Evolutionary conservation across 192 early-diverging fungal genomes (phyloP), one percentile per base, ranked within the genome.

Genomic region (Coemansia sp.): DNA sequence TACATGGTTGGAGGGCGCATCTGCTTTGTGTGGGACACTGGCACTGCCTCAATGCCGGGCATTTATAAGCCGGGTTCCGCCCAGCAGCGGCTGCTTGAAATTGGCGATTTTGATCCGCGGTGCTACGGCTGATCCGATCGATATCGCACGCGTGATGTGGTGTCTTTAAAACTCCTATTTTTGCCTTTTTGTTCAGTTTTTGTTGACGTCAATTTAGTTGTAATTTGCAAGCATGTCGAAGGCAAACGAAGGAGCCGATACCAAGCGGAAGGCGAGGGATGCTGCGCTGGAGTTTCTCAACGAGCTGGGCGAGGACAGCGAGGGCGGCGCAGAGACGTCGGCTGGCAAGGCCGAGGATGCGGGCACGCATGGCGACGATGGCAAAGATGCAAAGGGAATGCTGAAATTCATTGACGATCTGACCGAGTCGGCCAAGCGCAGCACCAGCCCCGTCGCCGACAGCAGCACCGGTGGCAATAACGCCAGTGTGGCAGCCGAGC

Each of bases 271-370:
- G 60, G 75, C 75, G 11, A 69, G 69, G 43, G 75, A 78, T 36
- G 75, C 71, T 35, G 75, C 66, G n/a, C 54, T 78, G 52, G 55
- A 70, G 35, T 78, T 78, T 44, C 69, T 78, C 9, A 69, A 78
- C 32, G 71, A 64, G 1, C 44, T 78, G 27, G 64, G 65, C n/a
- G 62, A 71, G 25, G 50, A 46, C 23, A 61, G 66, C 41, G 64
- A 62, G 27, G 44, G 34, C 22, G 30, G 23, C 8, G n/a, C n/a
- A 0, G 32, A 23, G 17, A 27, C 42, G 15, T 14, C 42, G 2
- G 41, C 31, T 9, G 38, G 35, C 21, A 48, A 58, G n/a, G 38
- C 19, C 7, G 55, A 64, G 25, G 28, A 38, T 9, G 41, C 28
- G 9, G 26, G 35, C 8, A 29, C 36, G 10, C 40, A 45, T 40